Conservation (phyloP, 1,284 basidiomycete species). For the Rhizopogon hawkerae region DNA sequence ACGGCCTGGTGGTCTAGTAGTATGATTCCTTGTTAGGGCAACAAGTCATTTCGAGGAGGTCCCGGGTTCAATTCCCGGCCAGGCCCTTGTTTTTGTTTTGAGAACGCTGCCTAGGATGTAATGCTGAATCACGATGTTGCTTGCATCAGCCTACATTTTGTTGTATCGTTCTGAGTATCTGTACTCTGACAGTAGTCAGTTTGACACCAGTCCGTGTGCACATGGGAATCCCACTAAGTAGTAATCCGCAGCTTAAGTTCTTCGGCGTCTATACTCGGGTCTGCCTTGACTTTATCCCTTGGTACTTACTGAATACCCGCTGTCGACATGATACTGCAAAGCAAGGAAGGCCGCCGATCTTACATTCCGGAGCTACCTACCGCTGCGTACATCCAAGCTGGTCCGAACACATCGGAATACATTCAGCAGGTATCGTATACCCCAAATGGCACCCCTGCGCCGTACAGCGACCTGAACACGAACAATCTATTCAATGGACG, state of each 20-base stretch:
- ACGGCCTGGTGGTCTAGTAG: constrained; percentile 36
- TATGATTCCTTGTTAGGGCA: constrained; percentile 39
- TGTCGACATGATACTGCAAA: not conserved
- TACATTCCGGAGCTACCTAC: not conserved
- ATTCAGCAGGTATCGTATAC: not conserved
- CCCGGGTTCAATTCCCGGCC: constrained; percentile 81
- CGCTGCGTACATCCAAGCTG: not conserved
- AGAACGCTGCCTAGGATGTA: no score
- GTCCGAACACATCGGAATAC: not conserved
- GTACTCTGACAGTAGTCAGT: no score
- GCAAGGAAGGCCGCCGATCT: not conserved
- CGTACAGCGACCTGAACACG: not conserved
- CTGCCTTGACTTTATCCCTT: not conserved
- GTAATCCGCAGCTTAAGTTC: no score
- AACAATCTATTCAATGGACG: no score
- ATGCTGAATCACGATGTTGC: no score
- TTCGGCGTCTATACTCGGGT: no score
- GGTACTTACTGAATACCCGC: not conserved
- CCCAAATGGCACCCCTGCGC: not conserved
- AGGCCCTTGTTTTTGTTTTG: constrained; percentile 39
- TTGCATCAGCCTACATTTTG: no score
- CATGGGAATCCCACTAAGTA: no score
- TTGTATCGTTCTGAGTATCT: no score
- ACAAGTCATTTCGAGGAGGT: constrained; percentile 50
- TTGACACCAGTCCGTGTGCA: no score